These are phyloP conservation scores for Colletotrichum echinochloae DNA, from an alignment of 2,329 filamentous ascomycete genomes.

Conservation along the genomic window DNA sequence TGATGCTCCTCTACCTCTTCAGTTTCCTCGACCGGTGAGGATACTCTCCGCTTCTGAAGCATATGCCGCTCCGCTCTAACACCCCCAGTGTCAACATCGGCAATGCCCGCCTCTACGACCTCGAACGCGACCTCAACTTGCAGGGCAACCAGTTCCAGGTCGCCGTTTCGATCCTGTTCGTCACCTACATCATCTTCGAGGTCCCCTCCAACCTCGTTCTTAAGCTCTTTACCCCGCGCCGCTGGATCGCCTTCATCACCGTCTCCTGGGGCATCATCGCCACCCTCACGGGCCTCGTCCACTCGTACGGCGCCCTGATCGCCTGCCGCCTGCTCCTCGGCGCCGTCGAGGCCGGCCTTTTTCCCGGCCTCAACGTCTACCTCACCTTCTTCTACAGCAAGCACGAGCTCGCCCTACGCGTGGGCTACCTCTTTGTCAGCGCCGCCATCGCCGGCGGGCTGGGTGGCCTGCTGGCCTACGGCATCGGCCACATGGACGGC, in stretches of 20 bases:
- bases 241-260: slow-evolving; percentile 75
- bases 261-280: slow-evolving; percentile 75
- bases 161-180: slow-evolving; percentile 74
- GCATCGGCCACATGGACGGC: slow-evolving; percentile 79
- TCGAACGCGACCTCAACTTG: slow-evolving; percentile 73
- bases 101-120: slow-evolving; percentile 74
- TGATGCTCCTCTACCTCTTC: slow-evolving; percentile 79
- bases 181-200: slow-evolving; percentile 72
- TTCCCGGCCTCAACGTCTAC: slow-evolving; percentile 76
- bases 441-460: slow-evolving; percentile 78
- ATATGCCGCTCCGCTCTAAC: not conserved
- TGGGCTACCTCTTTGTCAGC: slow-evolving; percentile 79
- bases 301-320: slow-evolving; percentile 74
- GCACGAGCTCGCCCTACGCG: slow-evolving; percentile 76
- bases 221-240: slow-evolving; percentile 71
- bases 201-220: slow-evolving; percentile 74
- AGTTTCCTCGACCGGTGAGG: slow-evolving; percentile 78
- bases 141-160: slow-evolving; percentile 77
- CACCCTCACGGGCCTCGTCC: slow-evolving; percentile 75
- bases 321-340: slow-evolving; percentile 77
- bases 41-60: slow-evolving; percentile 20
- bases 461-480: slow-evolving; percentile 79
- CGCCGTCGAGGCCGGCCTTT: slow-evolving; percentile 75
- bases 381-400: slow-evolving; percentile 83
- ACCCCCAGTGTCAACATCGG: slow-evolving; percentile 57